Percentiles rank a stretch among this genome's conserved stretches.
phyloP scores from a whole-genome alignment of 2,329 filamentous ascomycete genomes.

The Calonectria hawksworthii region DNA sequence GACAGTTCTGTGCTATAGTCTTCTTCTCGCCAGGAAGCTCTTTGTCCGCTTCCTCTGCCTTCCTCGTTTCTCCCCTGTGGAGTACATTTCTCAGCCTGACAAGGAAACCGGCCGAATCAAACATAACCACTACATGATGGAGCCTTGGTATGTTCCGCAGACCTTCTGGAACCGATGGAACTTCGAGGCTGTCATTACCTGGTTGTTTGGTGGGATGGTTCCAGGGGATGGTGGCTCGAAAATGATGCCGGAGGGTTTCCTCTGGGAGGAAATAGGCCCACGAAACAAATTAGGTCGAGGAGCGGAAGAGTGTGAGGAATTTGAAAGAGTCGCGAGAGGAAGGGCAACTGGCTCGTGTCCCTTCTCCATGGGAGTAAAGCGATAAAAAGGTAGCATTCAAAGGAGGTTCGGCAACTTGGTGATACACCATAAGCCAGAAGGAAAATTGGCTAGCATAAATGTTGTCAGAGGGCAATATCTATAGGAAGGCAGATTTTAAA shows the following conservation, averaged over 20 bases:
- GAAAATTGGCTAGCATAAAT: neutral
- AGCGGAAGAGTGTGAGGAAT: constrained; percentile 53
- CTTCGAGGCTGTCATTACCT: constrained; percentile 63
- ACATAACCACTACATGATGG: constrained; percentile 66
- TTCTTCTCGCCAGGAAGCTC: constrained; percentile 67
- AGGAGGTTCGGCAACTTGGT: no score
- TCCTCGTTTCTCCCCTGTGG: constrained; percentile 65
- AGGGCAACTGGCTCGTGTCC: constrained; percentile 60
- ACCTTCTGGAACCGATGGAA: constrained; percentile 75
- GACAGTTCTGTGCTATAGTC: constrained; percentile 57
- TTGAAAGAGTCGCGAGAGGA: constrained; percentile 49
- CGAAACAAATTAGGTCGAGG: constrained; percentile 66
- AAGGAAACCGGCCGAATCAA: constrained; percentile 66
- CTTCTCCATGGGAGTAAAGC: constrained; percentile 44
- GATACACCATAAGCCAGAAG: neutral
- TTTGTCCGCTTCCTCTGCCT: constrained; percentile 70
- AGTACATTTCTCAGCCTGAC: constrained; percentile 63
- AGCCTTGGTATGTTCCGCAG: constrained; percentile 75
- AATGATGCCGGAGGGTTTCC: constrained; percentile 65
- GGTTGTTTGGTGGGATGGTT: constrained; percentile 59
- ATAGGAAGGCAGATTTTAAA: neutral
- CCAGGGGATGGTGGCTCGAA: constrained; percentile 57
- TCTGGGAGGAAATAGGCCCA: constrained; percentile 74
- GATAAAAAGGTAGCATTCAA: neutral
- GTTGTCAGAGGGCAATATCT: neutral